Conservation (phyloP, 2,329 filamentous ascomycete species). For the Cladosporium sp. region DNA sequence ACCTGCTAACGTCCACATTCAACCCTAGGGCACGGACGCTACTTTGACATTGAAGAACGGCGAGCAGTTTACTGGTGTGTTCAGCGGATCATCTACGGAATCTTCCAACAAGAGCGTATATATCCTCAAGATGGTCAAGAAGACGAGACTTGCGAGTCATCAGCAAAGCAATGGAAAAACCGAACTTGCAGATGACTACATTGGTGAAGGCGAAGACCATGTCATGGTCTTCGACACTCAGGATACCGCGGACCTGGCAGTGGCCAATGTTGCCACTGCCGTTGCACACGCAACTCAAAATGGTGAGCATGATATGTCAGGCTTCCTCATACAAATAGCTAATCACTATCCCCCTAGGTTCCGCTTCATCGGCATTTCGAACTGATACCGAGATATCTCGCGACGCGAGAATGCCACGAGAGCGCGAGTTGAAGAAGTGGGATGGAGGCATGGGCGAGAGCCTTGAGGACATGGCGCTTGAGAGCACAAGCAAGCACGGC, state of each 20-base stretch:
- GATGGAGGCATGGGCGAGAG: constrained; percentile 58
- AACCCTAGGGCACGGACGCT: constrained; percentile 50
- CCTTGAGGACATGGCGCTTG: constrained; percentile 61
- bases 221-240: constrained; percentile 59
- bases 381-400: constrained; percentile 85
- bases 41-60: constrained; percentile 57
- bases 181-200: constrained; percentile 39
- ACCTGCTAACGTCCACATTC: constrained; percentile 10
- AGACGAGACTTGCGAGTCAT: constrained; percentile 37
- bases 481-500: constrained; percentile 24
- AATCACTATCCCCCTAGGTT: constrained; percentile 45
- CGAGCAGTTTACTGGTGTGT: constrained; percentile 58
- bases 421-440: constrained; percentile 79
- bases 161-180: constrained; percentile 44
- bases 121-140: constrained; percentile 63
- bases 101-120: constrained; percentile 49
- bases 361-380: constrained; percentile 63
- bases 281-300: constrained; percentile 53
- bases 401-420: constrained; percentile 53
- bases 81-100: constrained; percentile 54
- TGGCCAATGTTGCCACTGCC: constrained; percentile 50
- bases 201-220: constrained; percentile 46
- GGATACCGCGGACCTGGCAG: constrained; percentile 55
- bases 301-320: constrained; percentile 41
- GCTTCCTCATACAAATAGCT: constrained; percentile 11